Evolutionary conservation across 129 eudicot genomes (phyloP).

Genomic region (Tagetes patula): DNA sequence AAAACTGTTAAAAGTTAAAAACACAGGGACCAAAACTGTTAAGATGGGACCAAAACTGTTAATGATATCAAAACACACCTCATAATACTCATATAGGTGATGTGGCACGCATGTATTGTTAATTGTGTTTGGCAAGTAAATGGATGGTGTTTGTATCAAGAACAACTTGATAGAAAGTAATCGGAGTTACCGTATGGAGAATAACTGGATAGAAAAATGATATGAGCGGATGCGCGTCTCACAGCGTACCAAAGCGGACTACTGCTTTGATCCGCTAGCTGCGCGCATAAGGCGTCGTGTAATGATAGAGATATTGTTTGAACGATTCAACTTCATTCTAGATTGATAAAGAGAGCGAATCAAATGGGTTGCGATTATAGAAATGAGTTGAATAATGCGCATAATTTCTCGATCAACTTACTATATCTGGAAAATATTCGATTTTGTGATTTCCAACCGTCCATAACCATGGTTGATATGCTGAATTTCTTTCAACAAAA

Average conservation of each 20-base stretch:
- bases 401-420: conserved; percentile 9
- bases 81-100: too few species aligned
- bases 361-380: too few species aligned
- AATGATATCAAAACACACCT: too few species aligned
- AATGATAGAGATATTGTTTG: conserved; percentile 65
- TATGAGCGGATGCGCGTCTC: conserved; percentile 79
- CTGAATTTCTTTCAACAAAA: conserved; percentile 66
- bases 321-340: conserved; percentile 70
- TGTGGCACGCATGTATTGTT: too few species aligned
- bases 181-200: conserved; percentile 65
- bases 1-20: too few species aligned
- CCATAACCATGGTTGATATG: conserved; percentile 96
- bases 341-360: background rate
- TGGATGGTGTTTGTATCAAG: too few species aligned
- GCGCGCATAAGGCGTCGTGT: conserved; percentile 59
- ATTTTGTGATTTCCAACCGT: conserved; percentile 84
- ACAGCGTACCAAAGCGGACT: conserved; percentile 80
- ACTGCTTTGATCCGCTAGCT: conserved; percentile 51
- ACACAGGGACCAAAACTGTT: too few species aligned
- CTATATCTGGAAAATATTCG: conserved; percentile 80
- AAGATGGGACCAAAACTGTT: too few species aligned
- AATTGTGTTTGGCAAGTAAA: too few species aligned
- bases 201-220: conserved; percentile 75
- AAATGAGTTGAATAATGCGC: too few species aligned
- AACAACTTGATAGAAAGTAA: background rate